Evolutionary conservation across 768 basidiomycete genomes (phyloP), one percentile per base, ranked within the genome.

Genomic region (Xanthoconium stramineum): DNA sequence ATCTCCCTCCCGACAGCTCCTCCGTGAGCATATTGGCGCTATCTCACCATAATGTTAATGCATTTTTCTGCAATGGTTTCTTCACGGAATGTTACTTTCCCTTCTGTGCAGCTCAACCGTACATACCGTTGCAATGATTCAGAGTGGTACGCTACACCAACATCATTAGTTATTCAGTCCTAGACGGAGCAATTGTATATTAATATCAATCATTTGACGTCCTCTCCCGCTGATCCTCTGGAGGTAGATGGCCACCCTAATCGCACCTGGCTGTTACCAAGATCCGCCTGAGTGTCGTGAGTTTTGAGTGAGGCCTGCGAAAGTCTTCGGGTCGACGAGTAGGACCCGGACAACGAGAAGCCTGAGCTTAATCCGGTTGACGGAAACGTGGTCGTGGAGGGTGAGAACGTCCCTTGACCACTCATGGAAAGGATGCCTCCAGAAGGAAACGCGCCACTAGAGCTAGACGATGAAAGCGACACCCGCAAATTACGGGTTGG

Each of bases 401-500:
- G 50, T 3, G 59, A 53, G 33, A 58, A 68, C 28, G 68, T 50
- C n/a, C 56, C 58, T 42, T 59, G 66, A 15, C 39, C 47, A 19
- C 47, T 56, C 54, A 53, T 55, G 17, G 66, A 51, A 30, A 59
- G 45, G 20, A 53, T 24, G 7, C 61, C 55, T 9, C 52, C 37
- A 0, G 67, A 55, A 42, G 59, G 43, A 45, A 65, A 57, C 9
- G 35, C n/a, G 0, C 58, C 57, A 12, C 70, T 57, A 3, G 65
- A 29, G 12, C 47, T 32, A 1, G 71, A 50, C 6, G 62, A 60
- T 6, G 69, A 61, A 32, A 67, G 60, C 24, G 69, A 67, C 11
- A 59, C 44, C 19, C 67, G 61, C 38, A 71, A 47, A 28, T 53
- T 61, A n/a, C 66, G 67, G 3, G 68, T 73, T 2, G 82, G 83